These are phyloP conservation scores for Ascochyta lentis DNA, from an alignment of 2,329 filamentous ascomycete genomes.

Conservation along the genomic window DNA sequence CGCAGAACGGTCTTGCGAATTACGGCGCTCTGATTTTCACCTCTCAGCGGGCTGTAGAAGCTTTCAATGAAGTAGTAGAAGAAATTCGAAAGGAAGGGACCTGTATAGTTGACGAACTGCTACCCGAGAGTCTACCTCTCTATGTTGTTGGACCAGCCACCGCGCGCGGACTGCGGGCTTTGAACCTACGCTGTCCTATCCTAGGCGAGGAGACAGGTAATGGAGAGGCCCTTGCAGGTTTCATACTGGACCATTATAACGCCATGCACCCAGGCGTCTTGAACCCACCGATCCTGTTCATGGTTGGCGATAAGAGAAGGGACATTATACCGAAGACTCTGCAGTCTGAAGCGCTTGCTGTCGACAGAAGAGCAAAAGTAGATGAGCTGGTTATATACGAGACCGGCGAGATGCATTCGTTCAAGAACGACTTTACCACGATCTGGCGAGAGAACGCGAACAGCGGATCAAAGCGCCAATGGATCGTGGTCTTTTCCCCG, in stretches of 20 bases:
- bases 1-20: conserved; percentile 32
- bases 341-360: conserved; percentile 62
- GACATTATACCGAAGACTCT: conserved; percentile 89
- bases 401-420: conserved; percentile 81
- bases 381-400: conserved; percentile 86
- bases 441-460: conserved; percentile 57
- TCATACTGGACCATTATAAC: conserved; percentile 81
- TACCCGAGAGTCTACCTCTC: conserved; percentile 63
- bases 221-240: conserved; percentile 77
- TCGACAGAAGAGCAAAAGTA: conserved; percentile 66
- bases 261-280: conserved; percentile 38
- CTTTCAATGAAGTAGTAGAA: conserved; percentile 69
- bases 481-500: conserved; percentile 76
- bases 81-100: conserved; percentile 54
- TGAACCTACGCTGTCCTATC: conserved; percentile 64
- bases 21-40: conserved; percentile 87
- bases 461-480: conserved; percentile 56
- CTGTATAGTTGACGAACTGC: conserved; percentile 41
- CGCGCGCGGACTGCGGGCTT: conserved; percentile 69
- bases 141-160: conserved; percentile 86
- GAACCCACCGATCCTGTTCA: conserved; percentile 76
- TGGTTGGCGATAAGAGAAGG: conserved; percentile 86
- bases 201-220: conserved; percentile 84
- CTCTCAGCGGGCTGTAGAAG: conserved; percentile 82
- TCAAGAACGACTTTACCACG: conserved; percentile 69